These are phyloP conservation scores for Erythrophleum fordii DNA, from an alignment of 306 rosid species.

Conservation along the genomic window DNA sequence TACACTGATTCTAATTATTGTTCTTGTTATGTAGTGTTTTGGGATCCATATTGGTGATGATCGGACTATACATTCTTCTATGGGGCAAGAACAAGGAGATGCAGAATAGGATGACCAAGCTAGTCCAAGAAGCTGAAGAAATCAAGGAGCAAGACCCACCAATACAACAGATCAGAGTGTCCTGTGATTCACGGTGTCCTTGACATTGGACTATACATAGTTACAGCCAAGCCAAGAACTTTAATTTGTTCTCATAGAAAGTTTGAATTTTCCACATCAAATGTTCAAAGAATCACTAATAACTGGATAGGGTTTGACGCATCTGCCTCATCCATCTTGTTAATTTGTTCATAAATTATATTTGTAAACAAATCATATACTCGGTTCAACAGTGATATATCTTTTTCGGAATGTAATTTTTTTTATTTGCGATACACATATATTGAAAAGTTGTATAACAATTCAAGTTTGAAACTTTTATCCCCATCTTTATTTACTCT, in stretches of 20 bases:
- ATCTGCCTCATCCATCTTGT: background rate
- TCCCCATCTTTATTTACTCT: background rate
- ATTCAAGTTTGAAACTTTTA: background rate
- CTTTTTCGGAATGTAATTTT: background rate
- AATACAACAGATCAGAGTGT: slow-evolving; percentile 37
- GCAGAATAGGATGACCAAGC: slow-evolving; percentile 42
- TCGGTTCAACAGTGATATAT: background rate
- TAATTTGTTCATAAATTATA: background rate
- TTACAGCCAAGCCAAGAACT: background rate
- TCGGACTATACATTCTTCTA: slow-evolving; percentile 67
- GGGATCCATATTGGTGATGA: slow-evolving; percentile 61
- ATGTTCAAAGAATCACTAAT: background rate
- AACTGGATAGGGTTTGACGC: background rate
- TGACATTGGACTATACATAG: slow-evolving; percentile 2
- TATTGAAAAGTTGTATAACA: background rate
- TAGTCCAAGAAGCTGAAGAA: slow-evolving; percentile 45
- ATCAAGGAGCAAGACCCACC: slow-evolving; percentile 49
- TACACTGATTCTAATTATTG: background rate
- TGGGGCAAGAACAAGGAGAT: slow-evolving; percentile 75
- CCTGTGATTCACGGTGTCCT: slow-evolving; percentile 44
- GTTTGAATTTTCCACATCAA: background rate
- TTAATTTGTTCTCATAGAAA: background rate
- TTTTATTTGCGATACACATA: background rate
- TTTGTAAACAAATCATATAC: background rate
- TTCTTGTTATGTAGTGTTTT: slow-evolving; percentile 37